Evolutionary conservation across 2,329 filamentous ascomycete species (phyloP), one percentile per base, ranked within the genome.

Genomic region (Trichothecium roseum): DNA sequence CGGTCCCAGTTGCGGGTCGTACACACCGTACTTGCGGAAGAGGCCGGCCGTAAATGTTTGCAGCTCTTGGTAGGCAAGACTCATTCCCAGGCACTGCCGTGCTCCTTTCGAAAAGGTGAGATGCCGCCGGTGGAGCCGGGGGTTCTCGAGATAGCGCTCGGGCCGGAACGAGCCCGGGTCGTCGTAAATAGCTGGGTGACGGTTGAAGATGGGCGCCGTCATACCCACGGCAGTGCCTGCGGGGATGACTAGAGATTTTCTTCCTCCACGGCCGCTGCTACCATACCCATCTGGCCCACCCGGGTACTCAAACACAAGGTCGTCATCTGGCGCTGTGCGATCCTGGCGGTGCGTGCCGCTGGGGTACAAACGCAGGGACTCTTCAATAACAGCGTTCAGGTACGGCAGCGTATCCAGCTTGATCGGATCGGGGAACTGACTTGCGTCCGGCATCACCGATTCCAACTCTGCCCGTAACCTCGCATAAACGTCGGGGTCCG

Each of bases 341-440:
- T 36, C 52, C 42, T 46, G 54, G 37, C 43, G 41, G 46, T 29
- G 49, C 28, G 45, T 42, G 1, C 59, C 53, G 1, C 56, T 60
- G 8, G 60, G 62, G 13, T 59, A 57, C 3, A 68, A 36, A 4
- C 66, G 57, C 7, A 67, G 40, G 0, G 54, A 45, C 40, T 65
- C 62, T 24, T 50, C 46, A 8, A 64, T 52, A 9, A 57, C 42
- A 1, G 59, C 61, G 4, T 55, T 53, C 4, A 69, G 50, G 34
- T 56, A 63, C 0, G 55, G 53, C 2, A 64, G 37, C 22, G 45
- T 40, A 34, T 58, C 52, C 10, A 62, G 41, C 6, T 49, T 43
- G 8, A 33, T 28, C 38, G 45, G 54, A 29, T 42, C 34, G 5
- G 39, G 37, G 7, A 30, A 40, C 17, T 42, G 24, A 5, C 30